Base-by-base conservation (phyloP, 805 yeast species). In the Saturnispora ahearnii region DNA sequence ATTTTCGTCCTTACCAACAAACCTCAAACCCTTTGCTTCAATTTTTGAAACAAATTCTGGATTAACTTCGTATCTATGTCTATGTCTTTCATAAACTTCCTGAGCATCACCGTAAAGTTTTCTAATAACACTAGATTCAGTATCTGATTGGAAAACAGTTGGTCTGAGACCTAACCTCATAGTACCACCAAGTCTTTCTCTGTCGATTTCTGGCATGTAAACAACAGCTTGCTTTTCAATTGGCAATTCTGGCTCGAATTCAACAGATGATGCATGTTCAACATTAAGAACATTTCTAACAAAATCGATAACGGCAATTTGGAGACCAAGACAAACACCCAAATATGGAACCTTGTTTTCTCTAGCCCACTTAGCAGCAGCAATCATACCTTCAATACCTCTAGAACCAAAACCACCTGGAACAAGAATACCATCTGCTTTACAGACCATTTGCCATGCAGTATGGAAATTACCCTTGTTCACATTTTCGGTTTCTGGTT, bases 321-420 rank as follows among this genome's bases (percentile, higher is more conserved):
- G 99, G 72, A 93, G 80, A 54, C 99, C 99, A 51, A 93, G 78
- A 72, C 99, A 93, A 55, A 93, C 95, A 67, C 99, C 99, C 62
- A 93, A 76, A 70, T 84, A 93, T 46, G 99, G 99, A 52, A 88
- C 78, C 62, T 84, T 78, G 72, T 88, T 88, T 68, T 85, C 96
- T 72, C 99, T 83, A n/a, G 99, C 99, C 84, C 95, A 93, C 68
- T 87, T 84, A 49, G 97, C 95, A 53, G 98, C 99, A 36, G 87
- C 73, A 65, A 93, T 76, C 99, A 93, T 93, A 60, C 99, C 99
- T 71, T 93, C 98, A 52, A 88, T 87, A 70, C 99, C 99, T 69
- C 99, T 84, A 45, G 80, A 70, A 52, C 99, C 99, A 63, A 93
- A 93, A 1, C 99, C 99, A 64, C 99, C 99, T 37, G 99, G 99